phyloP scores from a whole-genome alignment of 2,329 filamentous ascomycete species.

The Acephala macrosclerotiorum region DNA sequence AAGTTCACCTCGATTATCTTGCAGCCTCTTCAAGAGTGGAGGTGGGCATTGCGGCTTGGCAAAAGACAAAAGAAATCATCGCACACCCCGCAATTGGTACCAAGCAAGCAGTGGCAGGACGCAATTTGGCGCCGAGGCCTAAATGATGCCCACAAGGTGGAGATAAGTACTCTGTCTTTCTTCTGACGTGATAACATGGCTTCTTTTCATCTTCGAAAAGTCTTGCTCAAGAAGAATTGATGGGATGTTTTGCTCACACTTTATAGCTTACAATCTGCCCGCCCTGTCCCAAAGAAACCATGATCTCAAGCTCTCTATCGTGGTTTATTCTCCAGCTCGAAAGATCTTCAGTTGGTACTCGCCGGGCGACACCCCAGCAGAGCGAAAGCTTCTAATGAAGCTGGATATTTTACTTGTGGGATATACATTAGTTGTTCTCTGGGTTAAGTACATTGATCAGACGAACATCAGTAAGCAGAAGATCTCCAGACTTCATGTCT shows the following conservation, averaged over 20 bases:
- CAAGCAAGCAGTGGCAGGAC: background rate
- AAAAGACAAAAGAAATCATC: background rate
- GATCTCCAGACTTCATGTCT: background rate
- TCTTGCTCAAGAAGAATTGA: no score
- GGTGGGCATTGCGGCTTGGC: background rate
- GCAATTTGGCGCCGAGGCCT: background rate
- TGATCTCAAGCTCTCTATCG: background rate
- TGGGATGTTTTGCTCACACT: background rate
- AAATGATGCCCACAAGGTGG: background rate
- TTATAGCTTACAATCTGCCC: background rate
- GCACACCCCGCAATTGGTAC: background rate
- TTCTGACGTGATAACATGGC: slow-evolving; percentile 3
- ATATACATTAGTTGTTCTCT: slow-evolving; percentile 61
- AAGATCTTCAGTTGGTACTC: slow-evolving; percentile 52
- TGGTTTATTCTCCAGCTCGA: background rate
- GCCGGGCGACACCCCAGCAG: slow-evolving; percentile 55
- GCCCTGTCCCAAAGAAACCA: background rate
- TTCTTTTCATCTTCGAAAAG: background rate
- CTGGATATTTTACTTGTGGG: slow-evolving; percentile 62
- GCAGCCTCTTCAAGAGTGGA: background rate
- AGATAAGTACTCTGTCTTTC: background rate
- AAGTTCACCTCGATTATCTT: background rate
- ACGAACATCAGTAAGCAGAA: slow-evolving; percentile 31
- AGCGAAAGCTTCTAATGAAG: slow-evolving; percentile 60
- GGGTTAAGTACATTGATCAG: slow-evolving; percentile 46